Evolutionary conservation across 2,329 filamentous ascomycete genomes (phyloP), one percentile per base, ranked within the genome.

Genomic region (Penicillium sp.): DNA sequence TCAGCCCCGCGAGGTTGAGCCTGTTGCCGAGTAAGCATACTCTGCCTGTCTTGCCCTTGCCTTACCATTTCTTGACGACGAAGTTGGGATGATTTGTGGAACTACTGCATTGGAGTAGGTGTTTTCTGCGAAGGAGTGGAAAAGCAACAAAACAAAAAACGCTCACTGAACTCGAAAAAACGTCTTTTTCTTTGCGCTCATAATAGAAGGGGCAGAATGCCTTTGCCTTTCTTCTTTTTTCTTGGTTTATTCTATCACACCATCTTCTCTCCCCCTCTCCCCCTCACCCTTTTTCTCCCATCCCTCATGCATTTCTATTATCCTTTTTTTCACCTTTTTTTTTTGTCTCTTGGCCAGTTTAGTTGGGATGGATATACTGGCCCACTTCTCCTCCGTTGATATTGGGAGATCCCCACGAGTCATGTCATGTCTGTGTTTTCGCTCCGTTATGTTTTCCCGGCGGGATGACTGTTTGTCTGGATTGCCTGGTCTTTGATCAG

Each of bases 1-100:
- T 62, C 72, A 72, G 60, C 65, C 72, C 19, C 74, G 74, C 55
- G 77, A 80, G 72, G 71, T 79, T 53, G 77, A 79, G 56, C 64
- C 71, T 56, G 72, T 73, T 60, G 75, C 60, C 47, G 68, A 70
- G 65, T 70, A 70, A 66, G 63, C 55, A 33, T 30, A 15, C 40
- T 44, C 40, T 24, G 44, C 24, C 22, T 54, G 22, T 30, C 19
- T 38, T 40, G 22, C 19, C 19, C 17, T 12, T 30, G 30, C 12
- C 30, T 33, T 33, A 10, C 30, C 30, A 28, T 24, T 37, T 54
- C 51, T 35, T 35, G 53, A 44, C 35, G 53, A 56, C 38, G 26
- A 56, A 56, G 30, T 35, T 55, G 58, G 45, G 59, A 55, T 42
- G 26, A 55, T 50, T 49, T 49, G 45, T 33, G 49, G 57, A 56